Evolutionary conservation across 2,329 filamentous ascomycete species (phyloP).

Genomic region (Arthrobotrys pseudoclavata): DNA sequence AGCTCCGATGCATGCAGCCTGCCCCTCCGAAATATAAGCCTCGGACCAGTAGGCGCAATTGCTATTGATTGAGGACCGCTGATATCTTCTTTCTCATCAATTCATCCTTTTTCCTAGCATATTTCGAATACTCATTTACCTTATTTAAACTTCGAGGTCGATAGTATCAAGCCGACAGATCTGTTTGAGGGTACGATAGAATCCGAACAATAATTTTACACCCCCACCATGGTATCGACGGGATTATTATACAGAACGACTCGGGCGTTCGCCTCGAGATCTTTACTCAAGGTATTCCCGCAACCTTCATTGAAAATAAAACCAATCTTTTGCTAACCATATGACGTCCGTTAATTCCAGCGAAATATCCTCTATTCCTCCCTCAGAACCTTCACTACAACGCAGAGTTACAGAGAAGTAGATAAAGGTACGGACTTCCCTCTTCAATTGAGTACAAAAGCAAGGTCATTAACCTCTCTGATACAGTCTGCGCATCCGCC

Average conservation of each 20-base stretch:
- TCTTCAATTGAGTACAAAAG: neutral
- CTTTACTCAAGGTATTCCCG: slow-evolving; percentile 43
- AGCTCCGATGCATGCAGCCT: slow-evolving; percentile 49
- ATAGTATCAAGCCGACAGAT: neutral
- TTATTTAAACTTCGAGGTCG: neutral
- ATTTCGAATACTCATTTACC: too few relatives aligned
- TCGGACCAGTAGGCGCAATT: slow-evolving; percentile 20
- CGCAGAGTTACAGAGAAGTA: slow-evolving; percentile 45
- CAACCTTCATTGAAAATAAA: neutral
- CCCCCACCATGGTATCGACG: slow-evolving; percentile 39
- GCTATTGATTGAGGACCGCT: slow-evolving; percentile 1
- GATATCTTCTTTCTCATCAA: slow-evolving; percentile 2
- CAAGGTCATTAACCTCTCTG: neutral
- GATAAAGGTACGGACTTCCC: slow-evolving; percentile 35
- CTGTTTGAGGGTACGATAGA: too few relatives aligned
- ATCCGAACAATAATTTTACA: neutral
- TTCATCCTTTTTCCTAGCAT: neutral
- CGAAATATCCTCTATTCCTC: slow-evolving; percentile 54
- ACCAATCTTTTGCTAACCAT: neutral
- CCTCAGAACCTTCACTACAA: slow-evolving; percentile 57
- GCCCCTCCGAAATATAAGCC: slow-evolving; percentile 40
- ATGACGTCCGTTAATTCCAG: slow-evolving; percentile 7
- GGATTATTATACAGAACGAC: slow-evolving; percentile 45
- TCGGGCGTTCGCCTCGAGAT: slow-evolving; percentile 42
- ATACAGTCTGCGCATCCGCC: slow-evolving; percentile 68